Base-by-base conservation (phyloP, 106 monocot genomes). In the Agapanthus africanus region DNA sequence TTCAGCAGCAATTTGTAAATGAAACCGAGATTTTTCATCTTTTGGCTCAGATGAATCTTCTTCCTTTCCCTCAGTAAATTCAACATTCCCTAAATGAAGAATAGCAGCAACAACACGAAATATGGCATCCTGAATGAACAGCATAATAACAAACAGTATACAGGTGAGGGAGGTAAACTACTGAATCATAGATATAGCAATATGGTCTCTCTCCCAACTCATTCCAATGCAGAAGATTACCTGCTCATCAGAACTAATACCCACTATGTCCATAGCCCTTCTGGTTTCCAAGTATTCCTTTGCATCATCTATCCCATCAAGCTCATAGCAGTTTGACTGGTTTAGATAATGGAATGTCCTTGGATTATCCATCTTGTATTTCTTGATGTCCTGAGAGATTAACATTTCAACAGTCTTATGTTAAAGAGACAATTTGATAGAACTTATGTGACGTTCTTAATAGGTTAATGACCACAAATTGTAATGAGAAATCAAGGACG, bases 81-180 rank as follows among this genome's bases (percentile, higher is more conserved):
- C 71, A 70, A 84, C 50, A 71, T 84, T 84, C 18, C 84, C 84
- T 54, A 84, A 59, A 74, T 84, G 84, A 70, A 84, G 74, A 74
- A 84, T 80, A n/a, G 84, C 84, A 74, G 80, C 84, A 19, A 84
- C 80, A 30, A 79, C 77, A 37, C 73, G 63, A 57, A 84, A 84
- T 68, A 84, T 84, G 41, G 80, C 84, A 52, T 84, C 84, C 84
- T 84, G 50, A 41, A 63, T 52, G 11, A 70, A 22, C 9, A 37
- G 40, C 23, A 52, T 36, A 26, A 59, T 34, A 23, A 1, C 30
- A 62, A 49, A 46, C 47, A 61, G 22, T 25, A 13, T 32, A 40
- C 27, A 18, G 15, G 46, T 40, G 23, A 73, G 39, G 11, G 35
- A 63, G 7, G 10, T 39, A 15, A 9, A 5, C 11, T 64, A 23